Percentiles rank a stretch among this genome's conserved stretches.
Conservation (phyloP, 176 grass and related monocot species). For the Lolium perenne region DNA sequence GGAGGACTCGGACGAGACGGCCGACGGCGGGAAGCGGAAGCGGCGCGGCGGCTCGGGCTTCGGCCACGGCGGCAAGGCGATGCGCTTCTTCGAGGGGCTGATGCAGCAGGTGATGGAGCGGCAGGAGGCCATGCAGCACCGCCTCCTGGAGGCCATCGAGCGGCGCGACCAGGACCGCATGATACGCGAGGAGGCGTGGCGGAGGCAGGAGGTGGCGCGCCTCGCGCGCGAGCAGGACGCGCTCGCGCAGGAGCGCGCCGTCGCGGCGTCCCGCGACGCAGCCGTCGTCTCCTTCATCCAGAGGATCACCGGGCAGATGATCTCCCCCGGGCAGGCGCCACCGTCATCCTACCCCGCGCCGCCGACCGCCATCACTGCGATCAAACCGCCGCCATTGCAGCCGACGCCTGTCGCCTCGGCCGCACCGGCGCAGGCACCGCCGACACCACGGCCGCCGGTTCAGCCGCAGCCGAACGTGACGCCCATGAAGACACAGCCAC, state of each 20-base stretch:
- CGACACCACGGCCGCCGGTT: background rate
- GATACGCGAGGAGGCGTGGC: conserved; percentile 78
- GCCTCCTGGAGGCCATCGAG: conserved; percentile 68
- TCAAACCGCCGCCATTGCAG: background rate
- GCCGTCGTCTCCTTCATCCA: conserved; percentile 84
- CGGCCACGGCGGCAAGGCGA: conserved; percentile 40
- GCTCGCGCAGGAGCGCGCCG: conserved; percentile 63
- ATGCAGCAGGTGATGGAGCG: conserved; percentile 74
- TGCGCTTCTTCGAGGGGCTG: conserved; percentile 69
- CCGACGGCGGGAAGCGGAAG: conserved; percentile 63
- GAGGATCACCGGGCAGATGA: conserved; percentile 75
- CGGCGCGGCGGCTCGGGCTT: background rate
- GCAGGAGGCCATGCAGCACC: conserved; percentile 74
- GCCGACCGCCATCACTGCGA: conserved; percentile 18
- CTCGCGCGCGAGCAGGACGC: conserved; percentile 73
- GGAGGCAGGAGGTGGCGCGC: conserved; percentile 65
- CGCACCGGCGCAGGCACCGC: background rate
- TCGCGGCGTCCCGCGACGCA: conserved; percentile 62
- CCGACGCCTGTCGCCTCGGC: conserved; percentile 39
- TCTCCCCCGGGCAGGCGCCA: conserved; percentile 45
- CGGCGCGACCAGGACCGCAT: conserved; percentile 67
- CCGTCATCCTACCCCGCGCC: conserved; percentile 33
- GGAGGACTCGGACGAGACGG: conserved; percentile 59
- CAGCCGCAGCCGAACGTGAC: conserved; percentile 5
- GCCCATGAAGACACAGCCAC: conserved; percentile 34